These are phyloP conservation scores for Ambrosia trifida DNA, from an alignment of 129 eudicot genomes.

Conservation along the genomic window DNA sequence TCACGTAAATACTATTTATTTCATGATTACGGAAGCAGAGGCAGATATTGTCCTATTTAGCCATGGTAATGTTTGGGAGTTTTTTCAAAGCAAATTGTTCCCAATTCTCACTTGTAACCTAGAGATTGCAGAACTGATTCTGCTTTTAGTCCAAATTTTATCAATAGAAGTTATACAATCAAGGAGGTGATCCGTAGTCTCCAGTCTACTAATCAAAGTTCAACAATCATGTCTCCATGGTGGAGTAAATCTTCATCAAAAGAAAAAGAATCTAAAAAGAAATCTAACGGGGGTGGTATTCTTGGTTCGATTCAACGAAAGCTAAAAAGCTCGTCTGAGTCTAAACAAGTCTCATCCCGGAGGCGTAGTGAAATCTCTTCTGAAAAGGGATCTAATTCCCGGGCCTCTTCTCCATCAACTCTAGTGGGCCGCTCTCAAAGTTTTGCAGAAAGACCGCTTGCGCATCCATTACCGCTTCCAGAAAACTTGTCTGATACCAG, in stretches of 20 bases:
- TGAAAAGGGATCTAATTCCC: slow-evolving; percentile 44
- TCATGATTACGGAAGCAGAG: slow-evolving; percentile 42
- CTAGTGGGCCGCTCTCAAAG: slow-evolving; percentile 49
- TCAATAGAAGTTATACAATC: slow-evolving; percentile 8
- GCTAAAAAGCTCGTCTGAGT: slow-evolving; percentile 45
- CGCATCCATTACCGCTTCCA: slow-evolving; percentile 63
- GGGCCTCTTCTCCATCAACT: slow-evolving; percentile 36
- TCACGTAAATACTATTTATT: slow-evolving; percentile 39
- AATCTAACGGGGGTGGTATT: slow-evolving; percentile 41
- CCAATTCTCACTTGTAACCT: slow-evolving; percentile 29
- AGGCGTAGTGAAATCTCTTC: slow-evolving; percentile 38
- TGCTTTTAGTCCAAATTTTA: slow-evolving; percentile 16
- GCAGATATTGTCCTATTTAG: slow-evolving; percentile 36
- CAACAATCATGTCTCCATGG: slow-evolving; percentile 57
- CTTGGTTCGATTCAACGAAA: slow-evolving; percentile 49
- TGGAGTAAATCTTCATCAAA: slow-evolving; percentile 62
- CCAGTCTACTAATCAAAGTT: slow-evolving; percentile 7
- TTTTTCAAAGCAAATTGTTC: slow-evolving; percentile 22
- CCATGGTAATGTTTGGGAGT: slow-evolving; percentile 32
- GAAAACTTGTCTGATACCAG: slow-evolving; percentile 17
- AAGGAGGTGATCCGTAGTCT: slow-evolving; percentile 19
- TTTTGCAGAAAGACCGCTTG: slow-evolving; percentile 46
- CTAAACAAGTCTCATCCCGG: slow-evolving; percentile 29
- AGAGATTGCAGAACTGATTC: slow-evolving; percentile 18
- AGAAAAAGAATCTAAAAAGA: slow-evolving; percentile 56